These are phyloP conservation scores for Huntiella decipiens DNA, from an alignment of 2,329 filamentous ascomycete species.

Conservation along the genomic window DNA sequence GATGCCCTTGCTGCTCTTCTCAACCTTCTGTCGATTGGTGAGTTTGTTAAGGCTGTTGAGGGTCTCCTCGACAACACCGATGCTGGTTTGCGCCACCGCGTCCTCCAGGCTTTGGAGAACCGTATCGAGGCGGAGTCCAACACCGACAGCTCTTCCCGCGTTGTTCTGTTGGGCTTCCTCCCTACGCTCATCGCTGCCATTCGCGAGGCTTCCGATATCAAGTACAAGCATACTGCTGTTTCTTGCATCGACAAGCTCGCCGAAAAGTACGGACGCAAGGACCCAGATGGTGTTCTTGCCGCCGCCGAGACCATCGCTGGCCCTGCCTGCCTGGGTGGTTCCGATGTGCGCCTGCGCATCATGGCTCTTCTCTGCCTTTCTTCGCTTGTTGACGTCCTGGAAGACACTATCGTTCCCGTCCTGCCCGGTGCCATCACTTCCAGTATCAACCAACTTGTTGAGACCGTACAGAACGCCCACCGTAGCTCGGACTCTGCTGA, in stretches of 20 bases:
- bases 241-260: constrained; percentile 82
- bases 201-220: constrained; percentile 48
- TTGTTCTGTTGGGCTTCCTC: constrained; percentile 58
- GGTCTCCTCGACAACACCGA: constrained; percentile 59
- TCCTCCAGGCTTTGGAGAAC: constrained; percentile 60
- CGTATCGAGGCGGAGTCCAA: constrained; percentile 58
- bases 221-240: constrained; percentile 70
- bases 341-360: constrained; percentile 52
- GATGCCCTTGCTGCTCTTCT: constrained; percentile 63
- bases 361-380: constrained; percentile 80
- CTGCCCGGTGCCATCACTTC: constrained; percentile 58
- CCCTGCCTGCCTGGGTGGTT: constrained; percentile 53
- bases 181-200: constrained; percentile 63
- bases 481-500: constrained; percentile 33
- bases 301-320: constrained; percentile 64
- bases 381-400: constrained; percentile 72
- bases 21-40: constrained; percentile 63
- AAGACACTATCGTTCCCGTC: constrained; percentile 68
- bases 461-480: constrained; percentile 32
- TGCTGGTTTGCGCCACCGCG: constrained; percentile 57
- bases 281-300: constrained; percentile 53
- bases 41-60: constrained; percentile 80
- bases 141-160: constrained; percentile 47
- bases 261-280: constrained; percentile 89
- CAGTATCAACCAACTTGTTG: constrained; percentile 50